These are phyloP conservation scores for Tricholoma matsutake DNA, from an alignment of 768 basidiomycete genomes.

Conservation along the genomic window DNA sequence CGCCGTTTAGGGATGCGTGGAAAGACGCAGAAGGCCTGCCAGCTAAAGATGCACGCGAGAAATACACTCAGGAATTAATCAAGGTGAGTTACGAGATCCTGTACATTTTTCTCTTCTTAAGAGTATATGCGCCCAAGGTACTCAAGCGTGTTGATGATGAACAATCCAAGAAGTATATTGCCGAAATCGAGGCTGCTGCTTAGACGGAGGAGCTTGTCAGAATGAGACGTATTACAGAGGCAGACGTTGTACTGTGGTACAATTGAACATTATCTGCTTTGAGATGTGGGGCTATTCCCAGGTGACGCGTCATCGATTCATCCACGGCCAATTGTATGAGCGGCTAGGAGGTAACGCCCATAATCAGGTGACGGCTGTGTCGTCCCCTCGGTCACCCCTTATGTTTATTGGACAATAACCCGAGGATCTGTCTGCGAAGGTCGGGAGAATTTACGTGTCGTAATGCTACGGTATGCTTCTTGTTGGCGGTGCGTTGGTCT, in stretches of 20 bases:
- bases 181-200: conserved; percentile 59
- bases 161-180: conserved; percentile 52
- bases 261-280: background rate
- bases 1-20: conserved; percentile 78
- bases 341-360: conserved; percentile 13
- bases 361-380: conserved; percentile 1
- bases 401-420: conserved; percentile 1
- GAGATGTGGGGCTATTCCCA: background rate
- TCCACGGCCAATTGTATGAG: too few species aligned
- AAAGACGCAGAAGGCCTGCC: conserved; percentile 63
- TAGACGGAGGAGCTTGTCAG: conserved; percentile 11
- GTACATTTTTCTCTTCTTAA: background rate
- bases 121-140: conserved; percentile 38
- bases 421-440: conserved; percentile 6
- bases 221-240: background rate
- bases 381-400: conserved; percentile 7
- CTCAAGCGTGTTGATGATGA: conserved; percentile 50
- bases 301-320: too few species aligned
- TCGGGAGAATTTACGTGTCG: background rate
- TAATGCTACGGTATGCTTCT: conserved; percentile 4
- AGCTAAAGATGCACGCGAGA: conserved; percentile 64
- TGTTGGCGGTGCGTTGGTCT: background rate
- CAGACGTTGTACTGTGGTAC: background rate
- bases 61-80: conserved; percentile 76
- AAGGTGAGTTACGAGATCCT: conserved; percentile 42